Base-by-base conservation (phyloP, 2,329 filamentous ascomycete genomes). In the Macrophomina pseudophaseolina region DNA sequence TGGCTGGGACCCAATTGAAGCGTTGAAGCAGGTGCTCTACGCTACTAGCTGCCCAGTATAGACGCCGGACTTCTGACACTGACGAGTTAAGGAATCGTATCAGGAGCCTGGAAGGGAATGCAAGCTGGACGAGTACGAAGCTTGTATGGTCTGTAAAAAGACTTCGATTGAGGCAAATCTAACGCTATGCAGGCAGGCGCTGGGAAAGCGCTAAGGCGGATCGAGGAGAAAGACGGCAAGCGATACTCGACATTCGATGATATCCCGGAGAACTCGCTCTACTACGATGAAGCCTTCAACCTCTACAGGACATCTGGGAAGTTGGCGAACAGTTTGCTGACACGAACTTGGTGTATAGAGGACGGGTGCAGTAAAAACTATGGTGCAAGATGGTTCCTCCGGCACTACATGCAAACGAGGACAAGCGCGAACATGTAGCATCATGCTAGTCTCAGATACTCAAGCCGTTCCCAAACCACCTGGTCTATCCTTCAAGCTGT, bases 301-400 rank as follows among this genome's bases (percentile, higher is more conserved):
- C 32, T 56, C 4, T 56, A 56, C 53, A 40, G 5, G 5, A 14
- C 2, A 40, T 56, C 9, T 28, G 33, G 53, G 3, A 42, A 4
- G 5, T 30, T 56, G 35, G 53, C 53, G 18, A 56, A 52, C 28
- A 52, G 16, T 1, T 5, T 52, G 9, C 14, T 52, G 49, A 28
- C 14, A 33, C 30, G 49, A 12, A 56, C 53, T 11, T 56, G 53
- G 35, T 23, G n/a, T 14, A 23, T 28, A 42, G 53, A 56, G n/a
- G 33, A 18, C n/a, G 33, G 51, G 16, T 42, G 53, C 28, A 40
- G 7, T 18, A 40, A 56, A 30, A 56, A 56, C 33, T 56, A 56
- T 18, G 35, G 53, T 56, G 53, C 35, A 56, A 56, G 53, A 56
- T 56, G 18, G 53, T 56, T 42, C 2, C 53, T 56, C 35, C 18